Conservation (phyloP, 164 flowering plant species). For the Brasenia schreberi region DNA sequence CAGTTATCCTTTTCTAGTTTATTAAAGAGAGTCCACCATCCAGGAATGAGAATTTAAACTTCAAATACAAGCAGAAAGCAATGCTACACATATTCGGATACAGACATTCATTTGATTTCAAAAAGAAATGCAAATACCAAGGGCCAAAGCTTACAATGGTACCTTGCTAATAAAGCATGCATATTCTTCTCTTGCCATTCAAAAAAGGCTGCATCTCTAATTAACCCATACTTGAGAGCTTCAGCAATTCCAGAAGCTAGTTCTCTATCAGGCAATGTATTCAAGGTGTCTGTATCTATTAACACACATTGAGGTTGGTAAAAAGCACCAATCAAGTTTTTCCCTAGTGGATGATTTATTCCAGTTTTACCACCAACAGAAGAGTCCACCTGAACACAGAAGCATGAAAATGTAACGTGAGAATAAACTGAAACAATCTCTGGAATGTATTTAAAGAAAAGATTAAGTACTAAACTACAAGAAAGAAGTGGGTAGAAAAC, state of each 20-base stretch:
- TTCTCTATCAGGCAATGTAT: conserved; percentile 91
- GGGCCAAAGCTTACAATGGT: neutral
- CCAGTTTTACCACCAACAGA: conserved; percentile 99
- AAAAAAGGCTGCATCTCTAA: conserved; percentile 88
- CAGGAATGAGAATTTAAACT: neutral
- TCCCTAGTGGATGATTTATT: conserved; percentile 84
- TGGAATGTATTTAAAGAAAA: neutral
- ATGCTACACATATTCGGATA: neutral
- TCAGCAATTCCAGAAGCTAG: conserved; percentile 93
- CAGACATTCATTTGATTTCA: neutral
- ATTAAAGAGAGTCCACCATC: neutral
- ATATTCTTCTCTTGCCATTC: conserved; percentile 98
- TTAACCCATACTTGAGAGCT: conserved; percentile 92
- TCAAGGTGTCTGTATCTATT: conserved; percentile 78
- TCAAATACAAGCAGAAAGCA: neutral
- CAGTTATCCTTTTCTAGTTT: neutral
- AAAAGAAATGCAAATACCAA: neutral
- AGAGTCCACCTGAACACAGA: conserved; percentile 70
- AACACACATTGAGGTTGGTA: conserved; percentile 98
- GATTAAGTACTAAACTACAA: neutral
- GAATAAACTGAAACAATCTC: neutral
- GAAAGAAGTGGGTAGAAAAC: conserved; percentile 17
- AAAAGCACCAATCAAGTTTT: conserved; percentile 95
- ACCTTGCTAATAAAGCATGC: conserved; percentile 68
- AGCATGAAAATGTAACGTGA: neutral